Base-by-base conservation (phyloP, 2,329 filamentous ascomycete genomes). In the Phaeosphaeriaceae sp. region DNA sequence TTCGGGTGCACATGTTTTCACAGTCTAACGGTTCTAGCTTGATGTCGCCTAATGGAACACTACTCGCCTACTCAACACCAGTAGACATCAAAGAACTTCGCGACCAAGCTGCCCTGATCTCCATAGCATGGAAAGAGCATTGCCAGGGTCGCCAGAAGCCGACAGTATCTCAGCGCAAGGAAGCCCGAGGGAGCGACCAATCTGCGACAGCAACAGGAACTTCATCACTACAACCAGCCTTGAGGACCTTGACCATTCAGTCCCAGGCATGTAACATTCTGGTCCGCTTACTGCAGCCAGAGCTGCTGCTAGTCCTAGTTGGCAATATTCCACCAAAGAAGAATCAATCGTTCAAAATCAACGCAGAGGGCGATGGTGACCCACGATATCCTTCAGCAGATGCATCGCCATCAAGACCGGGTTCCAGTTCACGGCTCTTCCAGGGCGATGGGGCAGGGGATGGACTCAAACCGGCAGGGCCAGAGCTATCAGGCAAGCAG, bases 1-100 rank as follows among this genome's bases (percentile, higher is more conserved):
- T 44, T 19, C n/a, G 21, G 11, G 15, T 19, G 6, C 49, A 13
- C 44, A n/a, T 46, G 21, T 23, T 9, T 11, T 17, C 23, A 35
- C n/a, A 7, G 35, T 22, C 63, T 70, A 42, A 70, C 47, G 7
- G 17, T 47, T 49, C 15, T 55, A 81, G 79, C 61, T 70, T 84
- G 55, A 84, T 83, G 79, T 83, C 82, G 28, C 80, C 81, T 22
- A 84, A 83, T 64, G 82, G 82, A 61, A 83, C 81, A 1, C 69
- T 84, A 21, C 73, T 84, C 52, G 81, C 82, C 46, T 82, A 84
- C 67, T 82, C 78, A 19, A 79, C 79, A 22, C 81, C 81, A 13
- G 76, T 79, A n/a, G 77, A 83, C 61, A 81, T 82, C 66, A 79
- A 80, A 60, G 79, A 82, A 60, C 74, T 84, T 30, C 80, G 82